Conservation (phyloP, 106 monocot species). For the Dioscorea alata region DNA sequence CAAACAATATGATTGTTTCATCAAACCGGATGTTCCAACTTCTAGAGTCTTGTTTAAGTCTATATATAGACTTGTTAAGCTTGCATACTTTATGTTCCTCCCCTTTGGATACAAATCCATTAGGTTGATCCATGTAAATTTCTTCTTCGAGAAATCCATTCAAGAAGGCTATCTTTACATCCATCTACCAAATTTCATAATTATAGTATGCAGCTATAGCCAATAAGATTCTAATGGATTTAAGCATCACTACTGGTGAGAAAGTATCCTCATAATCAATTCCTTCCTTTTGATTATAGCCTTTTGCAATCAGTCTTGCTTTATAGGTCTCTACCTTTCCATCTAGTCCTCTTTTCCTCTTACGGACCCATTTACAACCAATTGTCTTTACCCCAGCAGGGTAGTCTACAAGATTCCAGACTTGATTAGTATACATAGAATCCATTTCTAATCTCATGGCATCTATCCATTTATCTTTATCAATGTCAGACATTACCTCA, state of each 20-base stretch:
- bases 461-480: background rate
- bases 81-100: background rate
- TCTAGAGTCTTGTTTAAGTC: conserved; percentile 3
- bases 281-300: background rate
- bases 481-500: background rate
- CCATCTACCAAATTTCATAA: background rate
- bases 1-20: background rate
- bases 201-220: background rate
- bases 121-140: background rate
- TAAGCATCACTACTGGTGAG: background rate
- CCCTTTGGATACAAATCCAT: background rate
- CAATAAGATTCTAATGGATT: background rate
- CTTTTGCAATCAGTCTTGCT: background rate
- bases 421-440: background rate
- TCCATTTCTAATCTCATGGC: conserved; percentile 3
- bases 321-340: background rate
- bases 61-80: background rate
- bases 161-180: conserved; percentile 3
- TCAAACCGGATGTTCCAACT: background rate
- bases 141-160: conserved; percentile 1
- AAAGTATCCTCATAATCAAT: conserved; percentile 1
- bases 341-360: background rate
- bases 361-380: background rate
- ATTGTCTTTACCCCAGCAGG: background rate
- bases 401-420: background rate